These are phyloP conservation scores for Quercus parvula DNA, from an alignment of 306 rosid species.

Conservation along the genomic window DNA sequence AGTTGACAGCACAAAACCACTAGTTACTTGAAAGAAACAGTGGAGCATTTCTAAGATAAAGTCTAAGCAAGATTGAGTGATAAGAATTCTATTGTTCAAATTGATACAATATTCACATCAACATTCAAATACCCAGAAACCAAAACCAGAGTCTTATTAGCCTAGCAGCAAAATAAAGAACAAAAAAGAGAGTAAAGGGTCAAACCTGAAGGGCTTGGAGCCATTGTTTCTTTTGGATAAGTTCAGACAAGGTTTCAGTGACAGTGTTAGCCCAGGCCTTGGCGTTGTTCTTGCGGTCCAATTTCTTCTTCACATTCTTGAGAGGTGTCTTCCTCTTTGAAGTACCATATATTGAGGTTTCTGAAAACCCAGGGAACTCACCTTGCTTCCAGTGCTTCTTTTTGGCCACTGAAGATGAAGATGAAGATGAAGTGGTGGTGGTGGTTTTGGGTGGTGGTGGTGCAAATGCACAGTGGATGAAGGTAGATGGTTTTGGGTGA, in stretches of 20 bases:
- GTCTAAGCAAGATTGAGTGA: too few relatives aligned
- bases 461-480: slow-evolving; percentile 46
- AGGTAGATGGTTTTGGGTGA: slow-evolving; percentile 12
- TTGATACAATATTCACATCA: background rate
- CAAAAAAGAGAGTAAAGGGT: slow-evolving; percentile 10
- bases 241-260: slow-evolving; percentile 72
- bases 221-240: slow-evolving; percentile 81
- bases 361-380: slow-evolving; percentile 66
- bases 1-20: too few relatives aligned
- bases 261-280: slow-evolving; percentile 94
- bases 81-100: too few relatives aligned
- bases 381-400: slow-evolving; percentile 86
- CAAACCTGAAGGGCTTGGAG: slow-evolving; percentile 86
- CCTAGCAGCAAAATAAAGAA: background rate
- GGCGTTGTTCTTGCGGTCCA: slow-evolving; percentile 64
- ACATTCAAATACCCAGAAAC: background rate
- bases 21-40: too few relatives aligned
- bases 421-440: background rate
- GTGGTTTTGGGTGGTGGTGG: slow-evolving; percentile 21
- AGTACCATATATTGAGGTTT: slow-evolving; percentile 28
- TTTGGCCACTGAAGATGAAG: slow-evolving; percentile 34
- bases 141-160: background rate
- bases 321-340: slow-evolving; percentile 53
- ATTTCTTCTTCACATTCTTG: slow-evolving; percentile 75
- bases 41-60: too few relatives aligned